Evolutionary conservation across 75 land plant species (phyloP).

Genomic region (Chamaecyparis obtusa): DNA sequence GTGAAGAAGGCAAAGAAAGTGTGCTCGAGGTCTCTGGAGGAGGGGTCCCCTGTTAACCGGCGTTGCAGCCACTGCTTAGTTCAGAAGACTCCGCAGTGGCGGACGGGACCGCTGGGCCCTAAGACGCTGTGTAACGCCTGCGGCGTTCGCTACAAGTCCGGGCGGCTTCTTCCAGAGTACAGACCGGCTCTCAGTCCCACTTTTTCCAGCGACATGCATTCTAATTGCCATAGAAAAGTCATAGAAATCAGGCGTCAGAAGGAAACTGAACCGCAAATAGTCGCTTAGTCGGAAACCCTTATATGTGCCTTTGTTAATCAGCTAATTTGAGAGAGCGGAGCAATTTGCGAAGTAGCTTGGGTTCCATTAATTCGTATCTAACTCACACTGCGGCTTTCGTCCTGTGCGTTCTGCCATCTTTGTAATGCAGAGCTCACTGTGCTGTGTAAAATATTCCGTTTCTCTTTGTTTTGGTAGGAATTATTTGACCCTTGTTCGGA

Average conservation of each 20-base stretch:
- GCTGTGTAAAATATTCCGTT: neutral
- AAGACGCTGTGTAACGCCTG: slow-evolving; percentile 97
- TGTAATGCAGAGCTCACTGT: neutral
- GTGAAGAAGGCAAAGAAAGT: neutral
- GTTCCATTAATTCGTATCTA: neutral
- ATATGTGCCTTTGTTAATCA: neutral
- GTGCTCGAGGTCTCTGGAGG: neutral
- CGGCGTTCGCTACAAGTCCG: slow-evolving; percentile 91
- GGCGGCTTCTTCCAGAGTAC: slow-evolving; percentile 91
- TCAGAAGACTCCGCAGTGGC: slow-evolving; percentile 95
- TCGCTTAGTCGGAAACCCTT: neutral
- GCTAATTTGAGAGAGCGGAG: neutral
- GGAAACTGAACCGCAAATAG: slow-evolving; percentile 21
- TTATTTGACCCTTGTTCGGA: neutral
- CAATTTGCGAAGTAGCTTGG: neutral
- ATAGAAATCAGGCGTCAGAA: slow-evolving; percentile 78
- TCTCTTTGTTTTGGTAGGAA: neutral
- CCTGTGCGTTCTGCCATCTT: neutral
- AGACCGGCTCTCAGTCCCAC: slow-evolving; percentile 84
- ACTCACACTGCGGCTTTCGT: neutral
- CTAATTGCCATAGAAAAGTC: slow-evolving; percentile 93
- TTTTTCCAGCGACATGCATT: slow-evolving; percentile 73
- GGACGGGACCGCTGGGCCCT: slow-evolving; percentile 94
- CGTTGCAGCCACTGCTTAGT: slow-evolving; percentile 84
- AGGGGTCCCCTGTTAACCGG: slow-evolving; percentile 15